These are phyloP conservation scores for Gonium pectorale DNA, from an alignment of 139 green algal genomes.

Conservation along the genomic window DNA sequence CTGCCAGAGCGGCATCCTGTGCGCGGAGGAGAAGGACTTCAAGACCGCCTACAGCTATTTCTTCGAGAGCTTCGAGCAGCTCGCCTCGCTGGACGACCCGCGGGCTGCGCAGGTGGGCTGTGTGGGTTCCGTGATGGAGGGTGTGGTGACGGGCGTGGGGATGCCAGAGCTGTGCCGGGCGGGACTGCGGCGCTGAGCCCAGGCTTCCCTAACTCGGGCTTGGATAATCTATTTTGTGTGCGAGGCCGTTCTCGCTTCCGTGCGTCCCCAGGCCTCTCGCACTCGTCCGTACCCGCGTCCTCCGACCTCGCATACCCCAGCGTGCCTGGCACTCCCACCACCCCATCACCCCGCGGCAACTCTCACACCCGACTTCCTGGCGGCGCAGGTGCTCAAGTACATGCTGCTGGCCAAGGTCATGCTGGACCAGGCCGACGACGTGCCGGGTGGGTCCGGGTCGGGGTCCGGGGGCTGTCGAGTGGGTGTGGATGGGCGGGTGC, in stretches of 20 bases:
- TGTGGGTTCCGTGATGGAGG: neutral
- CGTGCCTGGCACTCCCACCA: no score
- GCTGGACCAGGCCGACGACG: conserved; percentile 53
- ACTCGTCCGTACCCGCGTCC: no score
- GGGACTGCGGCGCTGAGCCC: neutral
- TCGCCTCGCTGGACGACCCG: conserved; percentile 81
- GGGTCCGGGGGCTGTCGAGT: no score
- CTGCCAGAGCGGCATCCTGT: conserved; percentile 92
- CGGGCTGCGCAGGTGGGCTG: conserved; percentile 73
- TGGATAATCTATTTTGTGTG: no score
- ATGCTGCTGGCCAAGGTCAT: conserved; percentile 97
- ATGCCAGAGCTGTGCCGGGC: neutral
- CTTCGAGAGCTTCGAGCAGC: conserved; percentile 97
- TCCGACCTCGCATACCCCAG: no score
- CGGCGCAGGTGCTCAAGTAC: conserved; percentile 89
- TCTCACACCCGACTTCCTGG: neutral
- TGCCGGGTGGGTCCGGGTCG: no score
- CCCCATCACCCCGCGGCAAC: neutral
- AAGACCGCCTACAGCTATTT: conserved; percentile 99
- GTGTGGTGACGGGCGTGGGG: neutral
- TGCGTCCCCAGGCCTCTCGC: no score
- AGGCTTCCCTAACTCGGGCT: no score
- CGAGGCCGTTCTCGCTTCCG: no score
- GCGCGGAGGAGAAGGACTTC: conserved; percentile 98
- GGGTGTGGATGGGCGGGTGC: no score